Evolutionary conservation across 164 flowering plant genomes (phyloP).

Genomic region (Chimonanthus praecox): DNA sequence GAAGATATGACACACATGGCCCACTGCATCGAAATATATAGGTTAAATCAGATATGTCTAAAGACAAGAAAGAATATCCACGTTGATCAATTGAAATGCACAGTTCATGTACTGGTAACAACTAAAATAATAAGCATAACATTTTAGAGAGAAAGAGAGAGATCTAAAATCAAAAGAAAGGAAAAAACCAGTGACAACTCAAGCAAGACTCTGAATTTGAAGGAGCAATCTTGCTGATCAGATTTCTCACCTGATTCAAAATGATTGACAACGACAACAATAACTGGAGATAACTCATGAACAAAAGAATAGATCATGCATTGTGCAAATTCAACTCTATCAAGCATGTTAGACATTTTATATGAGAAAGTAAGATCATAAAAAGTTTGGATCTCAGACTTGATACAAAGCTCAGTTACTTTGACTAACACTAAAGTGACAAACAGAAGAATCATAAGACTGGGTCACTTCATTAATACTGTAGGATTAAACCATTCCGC

Average conservation of each 20-base stretch:
- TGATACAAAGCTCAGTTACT: no score
- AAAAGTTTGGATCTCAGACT: no score
- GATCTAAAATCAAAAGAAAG: neutral
- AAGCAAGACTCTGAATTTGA: neutral
- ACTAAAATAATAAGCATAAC: neutral
- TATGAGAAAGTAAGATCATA: no score
- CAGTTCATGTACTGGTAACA: neutral
- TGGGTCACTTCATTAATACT: no score
- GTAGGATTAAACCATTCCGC: no score
- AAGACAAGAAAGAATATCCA: neutral
- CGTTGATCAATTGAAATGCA: neutral
- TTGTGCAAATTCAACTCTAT: no score
- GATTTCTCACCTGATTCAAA: neutral
- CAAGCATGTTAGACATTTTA: no score
- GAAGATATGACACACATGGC: slow-evolving; percentile 94
- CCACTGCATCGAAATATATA: slow-evolving; percentile 35
- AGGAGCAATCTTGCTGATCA: neutral
- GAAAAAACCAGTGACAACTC: neutral
- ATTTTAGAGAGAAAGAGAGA: neutral
- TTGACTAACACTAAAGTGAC: no score
- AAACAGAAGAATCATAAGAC: no score
- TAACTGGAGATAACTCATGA: no score
- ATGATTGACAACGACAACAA: neutral
- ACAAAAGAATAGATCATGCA: no score
- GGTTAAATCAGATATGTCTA: neutral